Evolutionary conservation across 768 basidiomycete genomes (phyloP), one percentile per base, ranked within the genome.

Genomic region (Lentinula sp.): DNA sequence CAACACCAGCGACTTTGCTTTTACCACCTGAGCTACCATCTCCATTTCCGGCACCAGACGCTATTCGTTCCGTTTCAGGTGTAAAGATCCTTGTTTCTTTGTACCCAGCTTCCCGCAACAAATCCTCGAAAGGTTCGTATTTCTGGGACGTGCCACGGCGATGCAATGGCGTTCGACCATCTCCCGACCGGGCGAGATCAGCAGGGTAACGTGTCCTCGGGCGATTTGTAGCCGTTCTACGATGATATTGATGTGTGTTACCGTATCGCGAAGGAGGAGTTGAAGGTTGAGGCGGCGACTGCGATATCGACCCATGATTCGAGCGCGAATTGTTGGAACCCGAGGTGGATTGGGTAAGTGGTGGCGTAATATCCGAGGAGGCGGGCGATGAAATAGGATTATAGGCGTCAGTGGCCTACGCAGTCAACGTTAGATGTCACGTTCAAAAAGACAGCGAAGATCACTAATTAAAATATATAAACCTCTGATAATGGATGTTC

Each of bases 71-170:
- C 4, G 80, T 76, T 71, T 94, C 91, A 7, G 94, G 93, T 0
- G 94, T 95, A 67, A 91, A 90, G 10, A 97, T 81, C 46, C 93
- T 83, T 3, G 93, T 95, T 69, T 96, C 94, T 71, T 93, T 93
- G 78, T 95, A 95, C 1, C 94, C 94, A 1, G 92, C 92, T 70
- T 93, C 89, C 54, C 84, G 79, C 31, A 97, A 79, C 16, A 97
- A 78, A 73, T 95, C 91, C 65, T 94, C 94, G 18, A 96, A 80
- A 5, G 84, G 80, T 65, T 95, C 93, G 64, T 93, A 94, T 4
- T 84, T 90, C 63, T 82, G 84, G 2, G 91, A 91, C 18, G 84
- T 92, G 1, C 91, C 91, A 59, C 91, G 78, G 23, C 88, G 80
- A 69, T 92, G 90, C 13, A 92, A 75, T 0, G 89, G 91, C 5